These are phyloP conservation scores for Heterotrichella gracilis DNA, from an alignment of 352 stramenopile species.

Conservation along the genomic window DNA sequence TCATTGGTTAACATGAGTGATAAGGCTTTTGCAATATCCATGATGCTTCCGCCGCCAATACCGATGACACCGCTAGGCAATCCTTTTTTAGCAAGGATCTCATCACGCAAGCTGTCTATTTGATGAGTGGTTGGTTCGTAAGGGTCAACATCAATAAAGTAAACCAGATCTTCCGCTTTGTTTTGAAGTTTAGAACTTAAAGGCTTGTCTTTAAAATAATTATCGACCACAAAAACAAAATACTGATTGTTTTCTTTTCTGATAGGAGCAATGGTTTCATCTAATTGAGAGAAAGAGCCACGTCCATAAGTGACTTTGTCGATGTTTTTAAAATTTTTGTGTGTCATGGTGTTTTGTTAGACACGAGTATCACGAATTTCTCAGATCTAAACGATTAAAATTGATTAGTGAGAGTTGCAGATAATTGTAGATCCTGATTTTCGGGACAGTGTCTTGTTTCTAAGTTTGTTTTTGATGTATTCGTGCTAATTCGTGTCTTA, in stretches of 20 bases:
- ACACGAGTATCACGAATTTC: not conserved
- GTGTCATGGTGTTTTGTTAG: not conserved
- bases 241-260: conserved; percentile 13
- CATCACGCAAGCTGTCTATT: not conserved
- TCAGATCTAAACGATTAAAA: too few relatives aligned
- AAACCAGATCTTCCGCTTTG: not conserved
- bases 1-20: not conserved
- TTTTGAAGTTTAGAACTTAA: not conserved
- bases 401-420: too few relatives aligned
- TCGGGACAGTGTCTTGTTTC: too few relatives aligned
- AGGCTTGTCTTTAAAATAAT: conserved; percentile 11
- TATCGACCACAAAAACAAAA: conserved; percentile 5
- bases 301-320: not conserved
- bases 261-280: not conserved
- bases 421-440: too few relatives aligned
- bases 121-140: not conserved
- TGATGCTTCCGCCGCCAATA: not conserved
- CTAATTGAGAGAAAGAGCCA: not conserved
- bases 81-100: conserved; percentile 7
- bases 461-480: too few relatives aligned
- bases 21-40: not conserved
- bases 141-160: conserved; percentile 5
- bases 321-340: conserved; percentile 14
- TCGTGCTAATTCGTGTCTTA: not conserved
- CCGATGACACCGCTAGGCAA: not conserved